Evolutionary conservation across 176 grass and related monocot species (phyloP), one percentile per base, ranked within the genome.

Genomic region (Zizania latifolia): DNA sequence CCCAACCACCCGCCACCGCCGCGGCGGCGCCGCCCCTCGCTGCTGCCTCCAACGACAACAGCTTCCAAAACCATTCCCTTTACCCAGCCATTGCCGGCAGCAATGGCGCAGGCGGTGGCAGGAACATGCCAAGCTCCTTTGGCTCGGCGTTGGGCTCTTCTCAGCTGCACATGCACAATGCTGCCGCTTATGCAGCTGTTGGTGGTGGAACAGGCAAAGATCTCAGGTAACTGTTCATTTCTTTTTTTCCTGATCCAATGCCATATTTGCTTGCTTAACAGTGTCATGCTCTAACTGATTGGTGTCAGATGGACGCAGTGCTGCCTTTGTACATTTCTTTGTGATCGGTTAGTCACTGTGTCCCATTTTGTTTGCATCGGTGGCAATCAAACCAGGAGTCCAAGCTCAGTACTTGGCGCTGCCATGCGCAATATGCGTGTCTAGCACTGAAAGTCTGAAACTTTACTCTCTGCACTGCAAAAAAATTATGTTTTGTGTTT

Each of bases 11-110:
- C 23, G 1, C 68, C 55, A 19, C 62, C n/a, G 17, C 37, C 32
- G 40, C 72, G 14, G 53, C 54, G 6, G 44, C 28, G 46, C 38
- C 64, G 56, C 68, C 78, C 34, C 69, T 75, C 41, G 51, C 68
- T 11, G 40, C 16, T 7, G 9, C 68, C 44, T 26, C 37, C 68
- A 87, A 66, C 56, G 55, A 81, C 40, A 26, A 58, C 38, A 36
- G 32, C 87, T 90, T 89, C 71, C 81, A 84, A 22, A 80, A 32
- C 70, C 81, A 88, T 15, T 84, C 76, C 27, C 76, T 88, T 0
- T 84, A 84, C 70, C 81, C 81, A 13, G 62, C 86, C 29, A 70
- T 88, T 4, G 86, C 76, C 3, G 48, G 75, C 12, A 74, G n/a
- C 86, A 68, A 39, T 9, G 85, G 68, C 2, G 66, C 39, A 14